phyloP scores from a whole-genome alignment of 2,329 filamentous ascomycete species.

The Trichoderma koningiopsis region DNA sequence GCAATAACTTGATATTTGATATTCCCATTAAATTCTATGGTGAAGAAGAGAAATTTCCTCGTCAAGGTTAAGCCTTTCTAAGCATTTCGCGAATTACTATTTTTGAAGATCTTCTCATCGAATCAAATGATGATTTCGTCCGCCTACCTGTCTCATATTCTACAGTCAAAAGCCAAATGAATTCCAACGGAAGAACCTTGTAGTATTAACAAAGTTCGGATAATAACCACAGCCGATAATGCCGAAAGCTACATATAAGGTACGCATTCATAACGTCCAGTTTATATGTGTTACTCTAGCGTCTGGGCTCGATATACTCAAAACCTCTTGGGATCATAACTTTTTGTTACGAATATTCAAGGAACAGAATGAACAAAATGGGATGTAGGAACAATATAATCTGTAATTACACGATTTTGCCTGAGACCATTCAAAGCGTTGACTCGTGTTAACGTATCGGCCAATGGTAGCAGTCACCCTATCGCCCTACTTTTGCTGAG shows the following conservation, averaged over 20 bases:
- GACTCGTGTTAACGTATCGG: not conserved
- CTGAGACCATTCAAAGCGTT: not conserved
- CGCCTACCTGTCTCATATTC: not conserved
- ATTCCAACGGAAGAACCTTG: constrained; percentile 32
- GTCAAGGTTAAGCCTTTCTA: not conserved
- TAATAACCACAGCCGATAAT: not conserved
- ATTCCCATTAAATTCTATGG: not conserved
- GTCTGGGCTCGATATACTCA: not conserved
- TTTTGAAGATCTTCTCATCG: not conserved
- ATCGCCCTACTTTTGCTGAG: not conserved
- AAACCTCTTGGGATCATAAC: constrained; percentile 28
- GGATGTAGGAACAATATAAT: not conserved
- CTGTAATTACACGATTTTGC: not conserved
- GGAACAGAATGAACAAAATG: not conserved
- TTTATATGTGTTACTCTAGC: not conserved
- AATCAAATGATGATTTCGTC: not conserved
- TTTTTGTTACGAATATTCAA: constrained; percentile 36
- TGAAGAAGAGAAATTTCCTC: not conserved
- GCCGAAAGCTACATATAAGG: not conserved
- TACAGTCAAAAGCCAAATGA: not conserved
- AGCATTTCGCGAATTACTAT: not conserved
- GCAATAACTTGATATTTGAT: not conserved
- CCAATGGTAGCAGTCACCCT: not conserved
- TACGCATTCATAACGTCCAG: not conserved
- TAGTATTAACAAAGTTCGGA: not conserved